Evolutionary conservation across 176 grass and related monocot species (phyloP).

Genomic region (Cocos nucifera): DNA sequence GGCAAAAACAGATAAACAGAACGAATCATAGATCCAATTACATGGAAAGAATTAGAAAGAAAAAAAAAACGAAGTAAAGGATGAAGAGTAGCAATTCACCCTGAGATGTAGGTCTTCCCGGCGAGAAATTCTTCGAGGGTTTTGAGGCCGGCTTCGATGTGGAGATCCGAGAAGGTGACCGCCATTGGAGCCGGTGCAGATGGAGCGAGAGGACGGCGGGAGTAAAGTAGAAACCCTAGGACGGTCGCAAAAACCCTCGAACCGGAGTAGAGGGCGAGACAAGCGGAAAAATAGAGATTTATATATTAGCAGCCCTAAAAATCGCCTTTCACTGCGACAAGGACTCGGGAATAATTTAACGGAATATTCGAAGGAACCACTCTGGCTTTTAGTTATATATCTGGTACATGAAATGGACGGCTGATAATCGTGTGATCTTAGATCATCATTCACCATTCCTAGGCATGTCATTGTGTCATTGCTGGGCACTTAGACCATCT

Average conservation of each 20-base stretch:
- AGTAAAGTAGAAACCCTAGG: conserved; percentile 13
- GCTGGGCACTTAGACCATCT: too few species aligned
- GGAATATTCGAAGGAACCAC: too few species aligned
- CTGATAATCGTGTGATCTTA: too few species aligned
- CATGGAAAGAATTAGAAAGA: neutral
- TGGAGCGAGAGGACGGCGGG: neutral
- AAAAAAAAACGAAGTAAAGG: neutral
- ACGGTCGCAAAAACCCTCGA: conserved; percentile 13
- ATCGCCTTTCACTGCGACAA: too few species aligned
- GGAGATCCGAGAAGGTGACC: conserved; percentile 64
- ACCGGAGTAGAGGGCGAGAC: neutral
- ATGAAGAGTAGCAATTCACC: conserved; percentile 23
- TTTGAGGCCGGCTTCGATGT: conserved; percentile 53
- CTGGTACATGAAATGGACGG: too few species aligned
- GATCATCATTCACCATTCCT: too few species aligned
- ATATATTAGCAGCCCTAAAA: neutral
- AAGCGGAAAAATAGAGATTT: neutral
- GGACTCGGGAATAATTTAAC: too few species aligned
- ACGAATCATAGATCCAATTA: neutral
- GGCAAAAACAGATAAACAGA: neutral
- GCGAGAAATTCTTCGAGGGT: conserved; percentile 56
- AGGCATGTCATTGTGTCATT: too few species aligned
- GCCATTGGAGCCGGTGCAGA: conserved; percentile 45
- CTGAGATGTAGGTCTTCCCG: conserved; percentile 70
- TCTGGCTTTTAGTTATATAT: too few species aligned